Conservation (phyloP, 495 filamentous ascomycete species). For the Tetracladium marchalianum region DNA sequence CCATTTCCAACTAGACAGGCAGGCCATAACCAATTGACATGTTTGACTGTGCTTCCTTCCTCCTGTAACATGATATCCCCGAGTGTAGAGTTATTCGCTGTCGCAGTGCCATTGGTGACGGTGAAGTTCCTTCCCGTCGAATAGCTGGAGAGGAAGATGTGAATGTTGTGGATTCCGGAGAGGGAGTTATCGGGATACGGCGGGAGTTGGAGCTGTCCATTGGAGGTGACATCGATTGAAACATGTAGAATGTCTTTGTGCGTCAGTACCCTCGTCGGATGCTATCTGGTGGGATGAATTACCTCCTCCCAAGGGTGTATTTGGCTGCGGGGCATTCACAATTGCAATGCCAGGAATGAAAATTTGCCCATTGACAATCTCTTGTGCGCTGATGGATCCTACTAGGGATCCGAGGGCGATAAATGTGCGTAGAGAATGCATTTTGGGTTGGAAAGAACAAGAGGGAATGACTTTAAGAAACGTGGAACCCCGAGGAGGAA, state of each 20-base stretch:
- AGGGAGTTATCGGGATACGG: conserved; percentile 36
- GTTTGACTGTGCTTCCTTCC: conserved; percentile 55
- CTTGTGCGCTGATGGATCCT: conserved; percentile 10
- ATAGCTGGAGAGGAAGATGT: conserved; percentile 55
- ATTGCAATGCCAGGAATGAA: conserved; percentile 56
- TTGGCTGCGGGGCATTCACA: conserved; percentile 54
- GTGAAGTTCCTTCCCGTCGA: conserved; percentile 53
- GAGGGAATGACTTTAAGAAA: too few relatives aligned
- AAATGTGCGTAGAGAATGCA: too few relatives aligned
- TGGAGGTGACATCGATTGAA: conserved; percentile 54
- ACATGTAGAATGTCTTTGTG: conserved; percentile 48
- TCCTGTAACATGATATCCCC: conserved; percentile 53
- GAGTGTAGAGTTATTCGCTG: conserved; percentile 43
- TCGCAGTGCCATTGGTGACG: conserved; percentile 52
- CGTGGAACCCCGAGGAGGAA: too few relatives aligned
- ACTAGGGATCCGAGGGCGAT: conserved; percentile 5
- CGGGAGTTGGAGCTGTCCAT: conserved; percentile 51
- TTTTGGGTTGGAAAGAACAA: too few relatives aligned
- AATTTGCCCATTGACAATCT: conserved; percentile 47
- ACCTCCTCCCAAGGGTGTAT: conserved; percentile 57
- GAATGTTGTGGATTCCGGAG: conserved; percentile 51
- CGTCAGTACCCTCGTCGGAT: background rate
- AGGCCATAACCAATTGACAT: conserved; percentile 60
- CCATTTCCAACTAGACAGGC: conserved; percentile 53
- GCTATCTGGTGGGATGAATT: conserved; percentile 16